These are phyloP conservation scores for Leptographium procerum DNA, from an alignment of 2,329 filamentous ascomycete species.

Conservation along the genomic window DNA sequence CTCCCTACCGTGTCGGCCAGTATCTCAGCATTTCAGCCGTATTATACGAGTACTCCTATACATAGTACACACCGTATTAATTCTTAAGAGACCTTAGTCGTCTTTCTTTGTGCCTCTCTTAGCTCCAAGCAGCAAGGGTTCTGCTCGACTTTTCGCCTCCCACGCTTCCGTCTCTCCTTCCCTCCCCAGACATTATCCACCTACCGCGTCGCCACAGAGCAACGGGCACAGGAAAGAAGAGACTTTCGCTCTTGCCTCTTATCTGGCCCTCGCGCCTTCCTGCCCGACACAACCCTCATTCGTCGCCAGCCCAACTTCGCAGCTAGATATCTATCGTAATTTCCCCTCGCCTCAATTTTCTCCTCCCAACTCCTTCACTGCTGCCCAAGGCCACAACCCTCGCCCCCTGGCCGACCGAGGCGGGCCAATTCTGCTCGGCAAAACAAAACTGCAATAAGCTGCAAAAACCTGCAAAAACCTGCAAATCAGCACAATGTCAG, in stretches of 20 bases:
- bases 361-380: neutral
- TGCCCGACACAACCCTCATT: neutral
- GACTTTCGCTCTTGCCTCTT: neutral
- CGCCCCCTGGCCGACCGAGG: neutral
- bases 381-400: neutral
- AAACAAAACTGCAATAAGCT: neutral
- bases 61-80: neutral
- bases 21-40: neutral
- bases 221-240: neutral
- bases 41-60: too few relatives aligned
- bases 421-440: too few relatives aligned
- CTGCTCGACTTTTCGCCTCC: neutral
- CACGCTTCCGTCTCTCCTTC: neutral
- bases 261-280: neutral
- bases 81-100: too few relatives aligned
- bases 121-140: neutral
- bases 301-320: neutral
- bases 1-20: slow-evolving; percentile 30
- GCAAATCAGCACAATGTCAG: neutral
- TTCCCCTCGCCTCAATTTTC: too few relatives aligned
- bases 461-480: neutral
- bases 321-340: neutral
- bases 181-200: neutral
- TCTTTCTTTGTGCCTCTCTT: neutral
- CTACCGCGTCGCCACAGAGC: neutral